Base-by-base conservation (phyloP, 177 flowering plant genomes). In the Vitis hybrid region DNA sequence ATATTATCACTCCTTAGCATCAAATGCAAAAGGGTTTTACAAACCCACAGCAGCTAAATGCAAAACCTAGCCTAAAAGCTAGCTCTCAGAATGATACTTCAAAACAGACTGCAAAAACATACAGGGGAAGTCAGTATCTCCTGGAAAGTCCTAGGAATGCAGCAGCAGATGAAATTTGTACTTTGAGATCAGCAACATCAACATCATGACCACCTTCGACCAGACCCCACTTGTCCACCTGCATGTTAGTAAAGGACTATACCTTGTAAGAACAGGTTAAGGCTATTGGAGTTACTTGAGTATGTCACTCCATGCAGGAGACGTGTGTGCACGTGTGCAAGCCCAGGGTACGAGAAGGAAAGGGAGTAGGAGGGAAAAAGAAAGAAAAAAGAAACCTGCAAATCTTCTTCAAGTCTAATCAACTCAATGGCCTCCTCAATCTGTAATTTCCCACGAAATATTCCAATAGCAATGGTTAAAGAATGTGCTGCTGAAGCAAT, bases 141-240 rank as follows among this genome's bases (percentile, higher is more conserved):
- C 83, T 81, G 12, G 97, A 82, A 66, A 95, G 94, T 60, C 85
- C 92, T 45, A 93, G 90, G 79, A 95, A 91, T 22, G 88, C 97
- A 51, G 81, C 85, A 59, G 97, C 91, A 12, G 97, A 88, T 69
- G 99, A 80, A 22, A 95, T 83, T 70, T 93, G 98, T 15, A 90
- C 98, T 80, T 58, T 89, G 15, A 95, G 90, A 85, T 93, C 97
- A 39, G 98, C 99, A 75, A 91, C 76, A 80, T 95, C 99, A 62
- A 95, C 60, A 74, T 95, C 98, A 74, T 95, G 99, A 21, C 99
- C 99, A 26, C 99, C 98, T 83, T 95, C 99, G 62, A 95, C 99
- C 52, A 95, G 78, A 19, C 99, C 98, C 99, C 99, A 95, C 64
- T 76, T 82, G 63, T 89, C 93, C 66, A 95, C 92, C 95, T 93